A percentile compares a stretch with the other conserved stretches of the same genome.
Evolutionary conservation across 2,329 filamentous ascomycete genomes (phyloP).

Genomic region (Ophiobolus disseminans): DNA sequence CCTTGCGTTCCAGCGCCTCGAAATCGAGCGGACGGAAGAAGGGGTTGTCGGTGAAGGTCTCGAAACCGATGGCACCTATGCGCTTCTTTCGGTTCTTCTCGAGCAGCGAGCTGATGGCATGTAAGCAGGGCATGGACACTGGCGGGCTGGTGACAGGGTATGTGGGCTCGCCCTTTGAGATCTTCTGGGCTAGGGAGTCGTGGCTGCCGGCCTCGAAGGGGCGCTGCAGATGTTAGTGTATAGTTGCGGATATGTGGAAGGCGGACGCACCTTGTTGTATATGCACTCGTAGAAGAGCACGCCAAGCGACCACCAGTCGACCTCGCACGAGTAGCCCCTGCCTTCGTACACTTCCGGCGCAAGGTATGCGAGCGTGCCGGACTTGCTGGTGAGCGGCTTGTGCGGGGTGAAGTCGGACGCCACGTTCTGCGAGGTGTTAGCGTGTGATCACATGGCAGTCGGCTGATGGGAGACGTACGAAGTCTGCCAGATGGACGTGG

Average conservation of each 20-base stretch:
- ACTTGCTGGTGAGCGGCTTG: constrained; percentile 90
- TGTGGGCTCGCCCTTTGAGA: constrained; percentile 80
- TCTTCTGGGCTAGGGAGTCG: constrained; percentile 77
- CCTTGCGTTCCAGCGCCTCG: constrained; percentile 79
- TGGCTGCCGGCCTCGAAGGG: constrained; percentile 93
- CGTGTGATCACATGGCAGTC: neutral
- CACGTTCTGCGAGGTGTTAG: constrained; percentile 75
- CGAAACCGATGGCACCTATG: constrained; percentile 82
- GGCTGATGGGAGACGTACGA: constrained; percentile 66
- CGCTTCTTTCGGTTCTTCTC: constrained; percentile 80
- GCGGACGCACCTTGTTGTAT: constrained; percentile 84
- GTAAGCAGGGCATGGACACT: constrained; percentile 85
- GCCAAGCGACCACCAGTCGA: constrained; percentile 98
- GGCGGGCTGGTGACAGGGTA: constrained; percentile 93
- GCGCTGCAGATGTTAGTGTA: constrained; percentile 61
- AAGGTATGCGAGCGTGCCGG: constrained; percentile 92
- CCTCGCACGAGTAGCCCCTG: constrained; percentile 84
- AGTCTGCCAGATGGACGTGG: constrained; percentile 97
- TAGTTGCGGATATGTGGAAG: no score
- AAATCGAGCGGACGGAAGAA: constrained; percentile 93
- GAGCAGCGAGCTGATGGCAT: constrained; percentile 84
- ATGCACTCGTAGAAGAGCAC: constrained; percentile 99
- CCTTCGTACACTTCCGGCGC: constrained; percentile 95
- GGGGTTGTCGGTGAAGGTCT: constrained; percentile 83
- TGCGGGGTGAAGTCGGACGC: constrained; percentile 89